A percentile compares a stretch with the other conserved stretches of the same genome.
Conservation (phyloP, 1,284 basidiomycete species). For the Inonotus hispidus region DNA sequence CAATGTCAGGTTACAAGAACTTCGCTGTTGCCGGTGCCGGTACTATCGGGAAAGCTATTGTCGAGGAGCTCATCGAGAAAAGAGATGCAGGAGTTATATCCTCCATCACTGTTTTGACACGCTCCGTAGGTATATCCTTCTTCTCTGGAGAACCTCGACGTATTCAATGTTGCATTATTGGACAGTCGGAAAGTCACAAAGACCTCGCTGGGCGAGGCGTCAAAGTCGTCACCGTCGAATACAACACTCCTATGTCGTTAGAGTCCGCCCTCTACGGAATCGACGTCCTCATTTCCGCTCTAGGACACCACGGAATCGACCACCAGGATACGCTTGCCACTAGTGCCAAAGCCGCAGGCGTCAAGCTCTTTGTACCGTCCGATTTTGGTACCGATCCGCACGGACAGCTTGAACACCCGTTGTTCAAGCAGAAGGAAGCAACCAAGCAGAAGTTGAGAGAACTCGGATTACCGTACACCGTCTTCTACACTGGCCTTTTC, state of each 20-base stretch:
- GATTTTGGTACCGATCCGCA: constrained; percentile 31
- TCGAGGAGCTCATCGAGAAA: constrained; percentile 23
- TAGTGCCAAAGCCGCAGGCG: constrained; percentile 35
- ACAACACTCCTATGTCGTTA: constrained; percentile 28
- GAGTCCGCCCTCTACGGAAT: constrained; percentile 27
- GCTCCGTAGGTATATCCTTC: constrained; percentile 20
- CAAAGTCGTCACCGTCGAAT: constrained; percentile 29
- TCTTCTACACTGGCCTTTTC: constrained; percentile 29
- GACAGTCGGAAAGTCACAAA: neutral
- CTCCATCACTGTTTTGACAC: constrained; percentile 18
- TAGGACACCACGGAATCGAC: constrained; percentile 26
- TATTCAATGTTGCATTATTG: neutral
- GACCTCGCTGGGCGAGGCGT: constrained; percentile 23
- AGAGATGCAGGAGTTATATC: constrained; percentile 16
- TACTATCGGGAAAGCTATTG: constrained; percentile 23
- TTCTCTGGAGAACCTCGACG: constrained; percentile 9
- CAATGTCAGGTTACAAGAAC: constrained; percentile 25
- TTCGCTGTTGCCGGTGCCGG: constrained; percentile 25
- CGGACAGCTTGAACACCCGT: constrained; percentile 22
- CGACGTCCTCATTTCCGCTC: constrained; percentile 32
- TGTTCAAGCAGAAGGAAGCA: constrained; percentile 10
- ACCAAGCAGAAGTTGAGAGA: constrained; percentile 27
- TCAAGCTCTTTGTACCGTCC: constrained; percentile 35
- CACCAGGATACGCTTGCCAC: constrained; percentile 30
- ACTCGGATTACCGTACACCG: constrained; percentile 29